Evolutionary conservation across 2,329 filamentous ascomycete species (phyloP).

Genomic region (Pseudogymnoascus sp.): DNA sequence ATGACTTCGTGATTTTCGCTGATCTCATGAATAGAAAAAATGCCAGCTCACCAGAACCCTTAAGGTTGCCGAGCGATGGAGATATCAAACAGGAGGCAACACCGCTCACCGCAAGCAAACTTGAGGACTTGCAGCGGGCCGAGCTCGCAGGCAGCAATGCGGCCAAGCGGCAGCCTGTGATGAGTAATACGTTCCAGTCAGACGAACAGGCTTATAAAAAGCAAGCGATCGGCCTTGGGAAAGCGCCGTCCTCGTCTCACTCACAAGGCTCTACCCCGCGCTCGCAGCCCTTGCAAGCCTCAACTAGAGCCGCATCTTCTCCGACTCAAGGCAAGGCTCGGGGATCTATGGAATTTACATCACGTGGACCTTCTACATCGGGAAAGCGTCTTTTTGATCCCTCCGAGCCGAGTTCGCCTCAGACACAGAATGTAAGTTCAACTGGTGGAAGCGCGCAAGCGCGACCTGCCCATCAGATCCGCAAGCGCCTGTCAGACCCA

Average conservation of each 20-base stretch:
- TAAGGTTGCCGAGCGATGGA: neutral
- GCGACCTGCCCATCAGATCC: neutral
- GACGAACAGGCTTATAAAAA: conserved; percentile 2
- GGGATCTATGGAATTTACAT: neutral
- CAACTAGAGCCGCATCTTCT: neutral
- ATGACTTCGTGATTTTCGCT: neutral
- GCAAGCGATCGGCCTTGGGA: neutral
- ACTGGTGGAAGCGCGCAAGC: neutral
- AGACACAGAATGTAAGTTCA: neutral
- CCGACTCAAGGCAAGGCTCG: neutral
- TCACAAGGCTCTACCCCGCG: neutral
- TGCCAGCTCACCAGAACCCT: neutral
- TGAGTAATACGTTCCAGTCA: neutral
- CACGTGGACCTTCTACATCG: neutral
- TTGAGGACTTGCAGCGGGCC: neutral
- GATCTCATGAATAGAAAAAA: neutral
- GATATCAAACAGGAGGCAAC: neutral
- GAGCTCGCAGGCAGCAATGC: neutral
- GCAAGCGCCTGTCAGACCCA: neutral
- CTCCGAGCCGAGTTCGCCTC: neutral
- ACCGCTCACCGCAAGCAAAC: neutral
- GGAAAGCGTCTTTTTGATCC: neutral
- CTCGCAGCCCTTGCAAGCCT: neutral
- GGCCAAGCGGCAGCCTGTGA: neutral
- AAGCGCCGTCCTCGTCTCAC: neutral